Evolutionary conservation across 768 basidiomycete genomes (phyloP).

Genomic region (Glaciozyma antarctica): DNA sequence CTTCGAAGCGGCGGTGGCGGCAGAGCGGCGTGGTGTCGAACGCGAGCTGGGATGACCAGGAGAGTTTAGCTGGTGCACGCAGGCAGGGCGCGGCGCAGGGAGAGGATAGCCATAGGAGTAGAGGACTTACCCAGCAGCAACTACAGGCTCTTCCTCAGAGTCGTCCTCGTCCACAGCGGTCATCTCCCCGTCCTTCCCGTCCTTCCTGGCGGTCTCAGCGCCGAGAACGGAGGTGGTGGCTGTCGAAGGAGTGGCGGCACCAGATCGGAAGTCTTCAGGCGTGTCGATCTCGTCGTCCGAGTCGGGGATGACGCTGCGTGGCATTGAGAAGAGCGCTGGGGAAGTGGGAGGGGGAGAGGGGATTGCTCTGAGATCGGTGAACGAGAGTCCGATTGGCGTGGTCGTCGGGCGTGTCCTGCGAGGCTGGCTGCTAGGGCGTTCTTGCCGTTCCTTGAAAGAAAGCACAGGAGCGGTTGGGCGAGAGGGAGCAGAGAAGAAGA

Average conservation of each 20-base stretch:
- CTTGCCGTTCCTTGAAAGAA: neutral
- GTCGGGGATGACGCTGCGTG: neutral
- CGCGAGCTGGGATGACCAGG: neutral
- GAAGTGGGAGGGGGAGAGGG: neutral
- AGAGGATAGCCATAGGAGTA: too few relatives aligned
- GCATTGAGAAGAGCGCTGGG: neutral
- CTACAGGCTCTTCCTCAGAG: neutral
- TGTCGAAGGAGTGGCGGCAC: neutral
- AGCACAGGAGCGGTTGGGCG: neutral
- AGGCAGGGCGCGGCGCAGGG: too few relatives aligned
- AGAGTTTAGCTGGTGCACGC: neutral
- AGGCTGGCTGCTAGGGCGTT: neutral
- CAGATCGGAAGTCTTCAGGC: neutral
- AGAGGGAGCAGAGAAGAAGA: neutral
- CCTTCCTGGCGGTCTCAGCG: neutral
- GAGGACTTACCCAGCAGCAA: neutral
- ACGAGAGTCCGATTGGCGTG: neutral
- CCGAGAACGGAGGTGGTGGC: neutral
- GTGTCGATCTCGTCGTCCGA: neutral
- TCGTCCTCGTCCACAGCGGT: neutral
- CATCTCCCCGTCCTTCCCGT: neutral
- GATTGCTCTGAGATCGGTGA: neutral
- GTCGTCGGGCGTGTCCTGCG: neutral
- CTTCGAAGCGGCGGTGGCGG: neutral
- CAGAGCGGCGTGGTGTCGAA: constrained; percentile 6